phyloP scores from a whole-genome alignment of 371 early-diverging fungal species.

The Apophysomyces trapeziformis region DNA sequence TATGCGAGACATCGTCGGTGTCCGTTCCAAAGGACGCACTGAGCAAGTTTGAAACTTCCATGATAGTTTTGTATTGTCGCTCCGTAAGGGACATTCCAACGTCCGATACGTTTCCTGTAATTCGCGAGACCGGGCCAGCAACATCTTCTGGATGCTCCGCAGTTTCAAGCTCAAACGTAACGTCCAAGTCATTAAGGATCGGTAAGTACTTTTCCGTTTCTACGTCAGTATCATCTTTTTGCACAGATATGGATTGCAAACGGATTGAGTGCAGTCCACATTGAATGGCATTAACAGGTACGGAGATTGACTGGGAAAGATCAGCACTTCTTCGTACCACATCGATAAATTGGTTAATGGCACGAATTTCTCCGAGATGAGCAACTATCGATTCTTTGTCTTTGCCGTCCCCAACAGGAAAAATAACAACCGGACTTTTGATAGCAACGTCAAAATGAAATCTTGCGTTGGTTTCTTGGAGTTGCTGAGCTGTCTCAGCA shows the following conservation, averaged over 20 bases:
- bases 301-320: conserved; percentile 23
- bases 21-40: conserved; percentile 59
- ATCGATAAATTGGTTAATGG: conserved; percentile 70
- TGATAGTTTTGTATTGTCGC: conserved; percentile 77
- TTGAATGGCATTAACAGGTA: conserved; percentile 59
- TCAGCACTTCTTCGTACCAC: conserved; percentile 31
- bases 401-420: conserved; percentile 68
- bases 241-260: conserved; percentile 61
- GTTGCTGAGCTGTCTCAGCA: conserved; percentile 74
- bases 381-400: conserved; percentile 69
- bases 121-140: conserved; percentile 55
- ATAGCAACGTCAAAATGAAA: conserved; percentile 86
- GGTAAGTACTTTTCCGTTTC: conserved; percentile 54
- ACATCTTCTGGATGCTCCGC: conserved; percentile 28
- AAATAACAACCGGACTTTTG: conserved; percentile 88
- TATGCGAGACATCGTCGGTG: conserved; percentile 11
- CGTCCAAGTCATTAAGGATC: conserved; percentile 85
- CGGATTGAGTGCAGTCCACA: conserved; percentile 75
- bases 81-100: conserved; percentile 80
- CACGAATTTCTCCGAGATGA: conserved; percentile 87
- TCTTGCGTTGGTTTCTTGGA: conserved; percentile 45
- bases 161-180: conserved; percentile 64
- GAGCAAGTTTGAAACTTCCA: conserved; percentile 66
- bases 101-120: conserved; percentile 74
- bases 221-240: conserved; percentile 12